Evolutionary conservation across 2,329 filamentous ascomycete species (phyloP).

Genomic region (Lachnellula hyalina): DNA sequence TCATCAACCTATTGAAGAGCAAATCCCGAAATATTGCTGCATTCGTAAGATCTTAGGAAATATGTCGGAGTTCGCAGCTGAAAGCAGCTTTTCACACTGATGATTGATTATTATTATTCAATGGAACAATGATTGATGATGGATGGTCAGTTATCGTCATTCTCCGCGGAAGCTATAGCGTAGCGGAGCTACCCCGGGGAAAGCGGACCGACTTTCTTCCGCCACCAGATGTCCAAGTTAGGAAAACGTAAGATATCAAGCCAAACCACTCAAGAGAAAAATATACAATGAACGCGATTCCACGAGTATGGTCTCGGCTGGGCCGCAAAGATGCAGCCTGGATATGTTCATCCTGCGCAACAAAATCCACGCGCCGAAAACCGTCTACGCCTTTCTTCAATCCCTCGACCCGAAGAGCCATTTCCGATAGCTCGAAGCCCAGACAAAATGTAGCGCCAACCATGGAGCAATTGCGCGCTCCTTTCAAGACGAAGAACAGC

Average conservation of each 20-base stretch:
- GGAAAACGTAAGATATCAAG: conserved; percentile 10
- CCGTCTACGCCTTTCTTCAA: conserved; percentile 21
- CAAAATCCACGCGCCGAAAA: conserved; percentile 4
- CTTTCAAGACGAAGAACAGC: conserved; percentile 62
- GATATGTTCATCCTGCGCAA: conserved; percentile 29
- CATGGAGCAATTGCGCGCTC: conserved; percentile 60
- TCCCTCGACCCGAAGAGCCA: conserved; percentile 19
- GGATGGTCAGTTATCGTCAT: not conserved
- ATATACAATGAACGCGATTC: conserved; percentile 20
- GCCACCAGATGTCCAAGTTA: conserved; percentile 2
- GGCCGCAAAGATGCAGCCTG: conserved; percentile 24
- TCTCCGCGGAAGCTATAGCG: too few relatives aligned
- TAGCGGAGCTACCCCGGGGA: too few relatives aligned
- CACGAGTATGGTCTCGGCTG: conserved; percentile 20
- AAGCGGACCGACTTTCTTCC: conserved; percentile 15
- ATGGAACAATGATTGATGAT: not conserved
- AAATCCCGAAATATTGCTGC: too few relatives aligned
- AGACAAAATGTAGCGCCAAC: conserved; percentile 37
- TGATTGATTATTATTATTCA: not conserved
- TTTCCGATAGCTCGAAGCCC: conserved; percentile 25
- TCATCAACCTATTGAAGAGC: conserved; percentile 4
- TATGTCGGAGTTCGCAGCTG: not conserved
- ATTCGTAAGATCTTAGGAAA: too few relatives aligned
- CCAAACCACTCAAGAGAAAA: not conserved
- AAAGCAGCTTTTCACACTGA: not conserved